Evolutionary conservation across 495 filamentous ascomycete genomes (phyloP), one percentile per base, ranked within the genome.

Genomic region (Penicillium ucsense): DNA sequence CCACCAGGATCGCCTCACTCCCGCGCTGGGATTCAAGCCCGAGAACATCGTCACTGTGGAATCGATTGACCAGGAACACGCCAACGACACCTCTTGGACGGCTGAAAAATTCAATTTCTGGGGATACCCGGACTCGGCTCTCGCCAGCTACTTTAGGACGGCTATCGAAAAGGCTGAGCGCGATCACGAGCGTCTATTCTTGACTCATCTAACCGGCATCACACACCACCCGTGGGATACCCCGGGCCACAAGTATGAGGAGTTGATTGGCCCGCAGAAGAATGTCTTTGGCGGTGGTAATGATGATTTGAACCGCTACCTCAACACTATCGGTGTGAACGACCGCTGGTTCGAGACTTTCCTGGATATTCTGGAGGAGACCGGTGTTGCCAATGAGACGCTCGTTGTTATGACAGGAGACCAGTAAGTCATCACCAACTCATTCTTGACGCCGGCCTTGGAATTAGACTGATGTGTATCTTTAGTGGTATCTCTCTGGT

Each of bases 341-440:
- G 68, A 73, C 35, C 42, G 57, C 10, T 73, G 70, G 70, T 55
- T 70, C 29, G 51, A 53, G 8, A 56, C 57, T 7, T 55, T 68
- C 11, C 46, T 72, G 39, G 49, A 65, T 5, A 56, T 71, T n/a
- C 49, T 73, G 29, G 66, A 72, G 48, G 65, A 72, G 39, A 56
- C 60, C 5, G 67, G 62, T 12, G 57, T 72, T 27, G 62, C 64
- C 12, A 55, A 73, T 11, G 64, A 73, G 53, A 73, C 70, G 9
- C 50, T 73, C 32, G 55, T 73, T 12, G 61, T 73, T 10, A 64
- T 72, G 55, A 61, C 70, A 28, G 70, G 70, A 29, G 70, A 73
- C 41, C 70, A 73, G 61, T 64, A 62, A 48, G 61, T 51, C 43
- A 7, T 8, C 6, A 5, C 35, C 12, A 6, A 36, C 20, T 3